Evolutionary conservation across 331 rosid genomes (phyloP).

Genomic region (Spiraea crenata): DNA sequence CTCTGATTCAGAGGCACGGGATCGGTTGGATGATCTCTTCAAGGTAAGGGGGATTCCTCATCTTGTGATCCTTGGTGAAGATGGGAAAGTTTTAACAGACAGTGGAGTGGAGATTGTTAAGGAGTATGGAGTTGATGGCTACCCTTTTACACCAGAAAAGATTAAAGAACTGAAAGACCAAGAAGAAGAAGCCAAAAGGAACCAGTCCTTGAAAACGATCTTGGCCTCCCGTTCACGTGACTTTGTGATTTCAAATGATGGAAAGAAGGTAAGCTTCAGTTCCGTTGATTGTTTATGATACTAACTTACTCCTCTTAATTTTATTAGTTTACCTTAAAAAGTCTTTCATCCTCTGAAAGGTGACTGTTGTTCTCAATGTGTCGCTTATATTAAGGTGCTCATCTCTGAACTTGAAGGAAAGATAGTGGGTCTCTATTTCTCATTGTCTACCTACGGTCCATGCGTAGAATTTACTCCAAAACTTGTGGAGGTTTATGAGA

Average conservation of each 20-base stretch:
- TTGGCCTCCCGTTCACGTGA: constrained; percentile 51
- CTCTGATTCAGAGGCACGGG: constrained; percentile 46
- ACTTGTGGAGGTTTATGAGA: constrained; percentile 50
- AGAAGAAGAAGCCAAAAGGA: constrained; percentile 49
- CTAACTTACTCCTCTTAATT: background rate
- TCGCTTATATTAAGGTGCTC: constrained; percentile 30
- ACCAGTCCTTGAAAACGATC: constrained; percentile 53
- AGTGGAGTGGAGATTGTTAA: constrained; percentile 39
- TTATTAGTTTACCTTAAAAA: background rate
- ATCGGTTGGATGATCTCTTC: constrained; percentile 42
- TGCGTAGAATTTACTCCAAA: constrained; percentile 35
- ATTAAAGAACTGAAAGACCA: constrained; percentile 43
- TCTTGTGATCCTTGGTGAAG: constrained; percentile 49
- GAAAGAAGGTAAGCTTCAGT: constrained; percentile 35
- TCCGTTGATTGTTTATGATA: background rate
- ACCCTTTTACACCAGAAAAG: constrained; percentile 55
- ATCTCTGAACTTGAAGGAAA: constrained; percentile 68
- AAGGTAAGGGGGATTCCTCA: constrained; percentile 56
- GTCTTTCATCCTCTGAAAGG: background rate
- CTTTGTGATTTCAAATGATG: constrained; percentile 55
- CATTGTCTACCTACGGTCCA: constrained; percentile 11
- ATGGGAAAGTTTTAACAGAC: constrained; percentile 45
- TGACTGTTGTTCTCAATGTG: constrained; percentile 11
- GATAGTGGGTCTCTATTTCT: constrained; percentile 58
- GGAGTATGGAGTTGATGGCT: constrained; percentile 51